These are phyloP conservation scores for Cyberlindnera lachancei DNA, from an alignment of 805 yeast species.

Conservation along the genomic window DNA sequence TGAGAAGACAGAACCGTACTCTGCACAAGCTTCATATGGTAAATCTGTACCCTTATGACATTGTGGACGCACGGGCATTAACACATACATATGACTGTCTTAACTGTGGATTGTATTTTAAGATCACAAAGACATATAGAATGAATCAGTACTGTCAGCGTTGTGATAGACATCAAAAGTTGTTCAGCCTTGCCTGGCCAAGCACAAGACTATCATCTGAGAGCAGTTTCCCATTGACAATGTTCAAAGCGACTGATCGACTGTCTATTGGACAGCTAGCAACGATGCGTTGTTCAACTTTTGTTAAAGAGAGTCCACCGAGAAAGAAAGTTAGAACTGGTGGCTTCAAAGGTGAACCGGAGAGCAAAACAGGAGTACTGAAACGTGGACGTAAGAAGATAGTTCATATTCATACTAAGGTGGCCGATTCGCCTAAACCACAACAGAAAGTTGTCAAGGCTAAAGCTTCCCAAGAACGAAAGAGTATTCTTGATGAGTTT, in stretches of 20 bases:
- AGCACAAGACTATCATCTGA: conserved; percentile 5
- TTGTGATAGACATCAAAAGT: conserved; percentile 22
- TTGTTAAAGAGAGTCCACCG: neutral
- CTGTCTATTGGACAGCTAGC: conserved; percentile 6
- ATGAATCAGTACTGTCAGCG: conserved; percentile 20
- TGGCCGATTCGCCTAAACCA: no score
- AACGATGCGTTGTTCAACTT: no score
- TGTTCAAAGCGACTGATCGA: no score
- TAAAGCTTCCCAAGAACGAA: no score
- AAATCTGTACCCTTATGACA: conserved; percentile 5
- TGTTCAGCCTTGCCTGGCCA: conserved; percentile 24
- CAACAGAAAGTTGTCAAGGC: no score
- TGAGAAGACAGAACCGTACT: conserved; percentile 13
- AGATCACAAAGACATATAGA: neutral
- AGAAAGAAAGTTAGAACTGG: neutral
- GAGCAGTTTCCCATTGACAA: no score
- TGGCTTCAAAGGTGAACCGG: neutral
- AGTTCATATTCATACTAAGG: no score
- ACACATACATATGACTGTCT: conserved; percentile 20
- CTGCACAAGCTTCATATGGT: conserved; percentile 18
- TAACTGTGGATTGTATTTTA: conserved; percentile 24
- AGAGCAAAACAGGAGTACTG: no score
- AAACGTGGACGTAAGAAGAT: no score
- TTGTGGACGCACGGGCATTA: conserved; percentile 1
- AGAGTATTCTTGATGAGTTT: conserved; percentile 2